phyloP scores from a whole-genome alignment of 2,329 filamentous ascomycete genomes.

The Pezicula carpinea region DNA sequence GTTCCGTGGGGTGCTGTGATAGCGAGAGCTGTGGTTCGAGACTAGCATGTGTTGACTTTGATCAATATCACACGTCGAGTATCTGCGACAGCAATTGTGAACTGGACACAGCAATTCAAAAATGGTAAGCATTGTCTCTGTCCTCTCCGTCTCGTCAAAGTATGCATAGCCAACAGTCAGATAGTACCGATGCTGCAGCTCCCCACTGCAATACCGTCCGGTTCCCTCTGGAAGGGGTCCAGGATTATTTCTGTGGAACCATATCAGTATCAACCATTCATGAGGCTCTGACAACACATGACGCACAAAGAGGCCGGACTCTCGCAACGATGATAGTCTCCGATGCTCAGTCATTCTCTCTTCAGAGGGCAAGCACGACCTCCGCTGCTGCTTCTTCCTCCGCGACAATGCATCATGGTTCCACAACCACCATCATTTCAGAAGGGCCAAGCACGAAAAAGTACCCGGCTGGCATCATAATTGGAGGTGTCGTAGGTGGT shows the following conservation, averaged over 20 bases:
- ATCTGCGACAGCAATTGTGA: constrained; percentile 32
- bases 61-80: constrained; percentile 29
- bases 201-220: constrained; percentile 43
- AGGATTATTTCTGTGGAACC: constrained; percentile 41
- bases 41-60: constrained; percentile 35
- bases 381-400: not conserved
- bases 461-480: not conserved
- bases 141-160: no score
- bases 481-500: not conserved
- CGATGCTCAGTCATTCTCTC: not conserved
- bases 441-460: not conserved
- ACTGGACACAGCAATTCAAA: constrained; percentile 35
- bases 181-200: constrained; percentile 30
- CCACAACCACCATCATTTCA: not conserved
- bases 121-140: constrained; percentile 36
- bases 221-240: constrained; percentile 34
- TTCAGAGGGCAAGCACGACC: not conserved
- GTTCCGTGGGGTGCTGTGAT: constrained; percentile 40
- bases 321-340: constrained; percentile 21
- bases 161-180: constrained; percentile 13
- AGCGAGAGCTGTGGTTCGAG: constrained; percentile 30
- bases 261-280: constrained; percentile 30
- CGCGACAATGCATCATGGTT: not conserved
- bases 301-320: constrained; percentile 31
- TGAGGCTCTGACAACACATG: constrained; percentile 36